Percentiles rank a stretch among this genome's conserved stretches.
Evolutionary conservation across 192 early-diverging fungal species (phyloP).

Genomic region (Coemansia furcata): DNA sequence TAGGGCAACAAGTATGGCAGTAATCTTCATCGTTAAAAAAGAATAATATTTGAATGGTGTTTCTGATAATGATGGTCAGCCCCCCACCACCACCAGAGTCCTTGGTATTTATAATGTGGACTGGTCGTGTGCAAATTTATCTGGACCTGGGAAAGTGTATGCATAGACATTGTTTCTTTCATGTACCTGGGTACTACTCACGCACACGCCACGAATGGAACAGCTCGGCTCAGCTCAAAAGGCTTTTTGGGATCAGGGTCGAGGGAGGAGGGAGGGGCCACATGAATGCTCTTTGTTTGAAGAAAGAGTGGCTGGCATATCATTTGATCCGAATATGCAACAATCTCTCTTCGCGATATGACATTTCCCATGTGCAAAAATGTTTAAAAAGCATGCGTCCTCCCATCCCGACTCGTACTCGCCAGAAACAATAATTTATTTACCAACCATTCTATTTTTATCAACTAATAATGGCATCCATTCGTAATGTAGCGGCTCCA

Average conservation of each 20-base stretch:
- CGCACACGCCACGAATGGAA: background rate
- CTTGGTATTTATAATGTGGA: background rate
- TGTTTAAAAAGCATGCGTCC: background rate
- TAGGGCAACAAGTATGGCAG: background rate
- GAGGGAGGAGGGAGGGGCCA: background rate
- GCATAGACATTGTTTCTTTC: background rate
- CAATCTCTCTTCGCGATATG: background rate
- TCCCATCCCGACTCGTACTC: background rate
- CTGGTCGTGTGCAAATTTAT: background rate
- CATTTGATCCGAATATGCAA: background rate
- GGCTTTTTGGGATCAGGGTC: background rate
- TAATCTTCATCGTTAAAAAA: conserved; percentile 13
- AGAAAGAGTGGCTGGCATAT: background rate
- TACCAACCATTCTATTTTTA: background rate
- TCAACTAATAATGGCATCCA: conserved; percentile 11
- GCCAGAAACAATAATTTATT: background rate
- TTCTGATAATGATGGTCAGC: no score
- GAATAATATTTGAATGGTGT: background rate
- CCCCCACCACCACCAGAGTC: no score
- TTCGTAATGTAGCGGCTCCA: conserved; percentile 44
- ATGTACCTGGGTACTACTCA: background rate
- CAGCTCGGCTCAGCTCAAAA: background rate
- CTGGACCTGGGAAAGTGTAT: background rate
- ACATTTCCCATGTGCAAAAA: background rate
- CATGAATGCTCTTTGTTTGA: background rate